phyloP scores from a whole-genome alignment of 495 filamentous ascomycete genomes.

The Elaphomyces granulatus region DNA sequence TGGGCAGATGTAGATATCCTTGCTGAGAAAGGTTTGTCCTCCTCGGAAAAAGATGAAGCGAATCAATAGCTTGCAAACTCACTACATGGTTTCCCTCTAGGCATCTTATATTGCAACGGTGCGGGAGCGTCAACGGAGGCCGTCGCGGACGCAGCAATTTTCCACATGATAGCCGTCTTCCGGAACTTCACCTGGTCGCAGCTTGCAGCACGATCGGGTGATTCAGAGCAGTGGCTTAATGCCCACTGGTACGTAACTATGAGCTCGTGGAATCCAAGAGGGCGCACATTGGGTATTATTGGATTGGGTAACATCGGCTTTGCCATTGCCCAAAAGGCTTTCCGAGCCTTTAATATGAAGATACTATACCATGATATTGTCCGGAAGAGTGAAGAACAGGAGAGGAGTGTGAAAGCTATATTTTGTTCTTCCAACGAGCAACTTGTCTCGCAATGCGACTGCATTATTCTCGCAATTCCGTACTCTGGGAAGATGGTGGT shows the following conservation, averaged over 20 bases:
- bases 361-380: constrained; percentile 2
- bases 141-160: constrained; percentile 3
- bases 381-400: constrained; percentile 3
- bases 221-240: constrained; percentile 30
- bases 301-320: constrained; percentile 4
- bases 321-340: constrained; percentile 3
- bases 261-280: constrained; percentile 34
- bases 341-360: constrained; percentile 1
- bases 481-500: constrained; percentile 45
- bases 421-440: background rate
- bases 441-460: constrained; percentile 27
- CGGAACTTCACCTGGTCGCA: constrained; percentile 3
- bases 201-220: constrained; percentile 1
- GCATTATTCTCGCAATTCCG: constrained; percentile 53
- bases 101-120: constrained; percentile 4
- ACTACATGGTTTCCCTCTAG: constrained; percentile 41
- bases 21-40: constrained; percentile 46
- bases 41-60: no score
- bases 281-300: constrained; percentile 3
- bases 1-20: constrained; percentile 60
- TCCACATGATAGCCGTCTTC: constrained; percentile 1
- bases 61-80: no score
- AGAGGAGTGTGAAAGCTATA: constrained; percentile 18
- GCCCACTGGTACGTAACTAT: constrained; percentile 44
- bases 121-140: constrained; percentile 3